These are phyloP conservation scores for Xylaria sp. DNA, from an alignment of 2,329 filamentous ascomycete genomes.

Conservation along the genomic window DNA sequence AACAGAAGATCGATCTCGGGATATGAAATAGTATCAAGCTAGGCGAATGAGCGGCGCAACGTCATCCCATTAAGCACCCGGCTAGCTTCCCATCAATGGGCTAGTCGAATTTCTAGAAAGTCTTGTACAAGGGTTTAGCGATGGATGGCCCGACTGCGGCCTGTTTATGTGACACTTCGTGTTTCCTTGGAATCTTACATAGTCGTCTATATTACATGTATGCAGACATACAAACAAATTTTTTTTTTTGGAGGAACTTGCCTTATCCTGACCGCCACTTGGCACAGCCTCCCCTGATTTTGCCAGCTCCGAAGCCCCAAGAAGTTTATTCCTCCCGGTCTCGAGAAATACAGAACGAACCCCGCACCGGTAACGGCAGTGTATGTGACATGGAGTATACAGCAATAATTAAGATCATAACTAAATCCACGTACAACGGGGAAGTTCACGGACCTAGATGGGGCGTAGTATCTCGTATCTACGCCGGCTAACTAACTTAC, in stretches of 20 bases:
- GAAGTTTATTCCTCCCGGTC: neutral
- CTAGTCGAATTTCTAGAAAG: neutral
- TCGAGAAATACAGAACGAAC: neutral
- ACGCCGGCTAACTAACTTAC: neutral
- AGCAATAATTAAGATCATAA: neutral
- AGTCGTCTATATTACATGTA: neutral
- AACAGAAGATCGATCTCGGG: constrained; percentile 3
- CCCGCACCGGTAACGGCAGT: neutral
- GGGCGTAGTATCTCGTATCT: neutral
- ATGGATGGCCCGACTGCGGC: neutral
- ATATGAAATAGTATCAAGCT: constrained; percentile 2
- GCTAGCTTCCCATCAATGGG: neutral
- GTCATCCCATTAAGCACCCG: neutral
- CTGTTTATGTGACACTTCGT: neutral
- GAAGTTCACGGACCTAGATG: neutral
- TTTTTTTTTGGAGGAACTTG: neutral
- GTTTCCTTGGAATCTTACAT: constrained; percentile 1
- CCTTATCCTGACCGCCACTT: neutral
- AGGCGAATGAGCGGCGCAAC: neutral
- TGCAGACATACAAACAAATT: neutral
- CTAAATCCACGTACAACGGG: too few relatives aligned
- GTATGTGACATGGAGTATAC: neutral
- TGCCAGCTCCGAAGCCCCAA: neutral
- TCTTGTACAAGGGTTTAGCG: neutral
- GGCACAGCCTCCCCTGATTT: neutral